Conservation (phyloP, 2,329 filamentous ascomycete species). For the Akanthomyces uredinophilus region DNA sequence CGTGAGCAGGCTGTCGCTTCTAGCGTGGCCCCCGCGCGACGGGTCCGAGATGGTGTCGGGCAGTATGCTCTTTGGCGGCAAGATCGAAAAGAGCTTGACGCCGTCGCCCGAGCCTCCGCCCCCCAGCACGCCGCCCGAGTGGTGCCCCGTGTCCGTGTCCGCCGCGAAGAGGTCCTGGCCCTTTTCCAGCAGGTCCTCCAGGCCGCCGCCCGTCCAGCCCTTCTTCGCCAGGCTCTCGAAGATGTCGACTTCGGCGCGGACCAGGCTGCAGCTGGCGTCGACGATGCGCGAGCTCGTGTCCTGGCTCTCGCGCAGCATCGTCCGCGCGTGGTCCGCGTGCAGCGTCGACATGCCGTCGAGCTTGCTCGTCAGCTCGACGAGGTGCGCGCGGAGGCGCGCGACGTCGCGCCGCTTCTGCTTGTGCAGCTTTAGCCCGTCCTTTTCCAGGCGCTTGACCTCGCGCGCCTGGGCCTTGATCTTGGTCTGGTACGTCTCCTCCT, state of each 20-base stretch:
- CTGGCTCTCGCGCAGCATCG: conserved; percentile 57
- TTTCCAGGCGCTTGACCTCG: conserved; percentile 60
- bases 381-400: conserved; percentile 55
- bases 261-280: conserved; percentile 60
- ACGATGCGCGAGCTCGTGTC: conserved; percentile 58
- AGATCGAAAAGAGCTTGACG: conserved; percentile 57
- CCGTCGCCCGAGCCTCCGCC: conserved; percentile 30
- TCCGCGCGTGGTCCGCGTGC: conserved; percentile 56
- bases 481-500: conserved; percentile 55
- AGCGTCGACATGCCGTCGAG: conserved; percentile 58
- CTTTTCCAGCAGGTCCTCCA: conserved; percentile 61
- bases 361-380: conserved; percentile 57
- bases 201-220: conserved; percentile 61
- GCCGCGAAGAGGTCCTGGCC: conserved; percentile 56
- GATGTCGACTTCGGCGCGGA: conserved; percentile 64
- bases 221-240: conserved; percentile 63
- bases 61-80: conserved; percentile 60
- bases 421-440: conserved; percentile 59
- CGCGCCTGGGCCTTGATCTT: conserved; percentile 49
- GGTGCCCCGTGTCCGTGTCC: conserved; percentile 27
- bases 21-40: conserved; percentile 33
- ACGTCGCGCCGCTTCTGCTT: conserved; percentile 56
- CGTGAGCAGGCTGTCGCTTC: conserved; percentile 51
- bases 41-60: conserved; percentile 43
- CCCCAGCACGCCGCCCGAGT: conserved; percentile 22